Base-by-base conservation (phyloP, 2,329 filamentous ascomycete genomes). In the Westerdykella ornata region DNA sequence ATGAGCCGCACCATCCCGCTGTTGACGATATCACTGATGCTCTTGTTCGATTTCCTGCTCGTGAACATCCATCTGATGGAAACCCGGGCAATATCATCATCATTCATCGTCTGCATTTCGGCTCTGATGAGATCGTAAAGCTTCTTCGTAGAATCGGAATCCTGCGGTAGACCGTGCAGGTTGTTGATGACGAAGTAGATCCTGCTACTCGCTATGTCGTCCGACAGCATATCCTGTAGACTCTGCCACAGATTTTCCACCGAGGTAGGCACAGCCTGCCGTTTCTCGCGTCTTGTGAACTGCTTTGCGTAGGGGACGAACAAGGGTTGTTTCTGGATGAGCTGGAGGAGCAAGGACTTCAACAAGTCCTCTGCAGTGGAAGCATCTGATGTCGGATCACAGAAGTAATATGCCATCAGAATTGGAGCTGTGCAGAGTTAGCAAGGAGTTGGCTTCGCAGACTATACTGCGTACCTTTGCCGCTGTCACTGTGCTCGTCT, bases 161-260 rank as follows among this genome's bases (percentile, higher is more conserved):
- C 42, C 13, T 39, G 37, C 4, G 42, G 18, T 13, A 44, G 42
- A 17, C 8, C 16, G 18, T 44, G 42, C 12, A 44, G 16, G 20
- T 44, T 44, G 33, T 44, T 44, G 32, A 44, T 40, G 14, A 44
- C 9, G 20, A 42, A 36, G 22, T 44, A 44, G 5, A 40, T 29
- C 17, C n/a, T 33, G 22, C 31, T 36, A 14, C 31, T 22, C 7
- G 37, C 37, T 22, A 26, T 29, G 8, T 16, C 12, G 28, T 44
- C 42, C 5, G 37, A 22, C 26, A 44, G 29, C 37, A 44, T 44
- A 28, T 44, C 42, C 19, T 44, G 42, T 12, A 44, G 29, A 37
- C 37, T 37, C 28, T 44, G 42, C 42, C 37, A 44, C 17, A 44
- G 33, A 28, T 35, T 44, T 18, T 44, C 42, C 4, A 44, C 18